Evolutionary conservation across 352 stramenopile species (phyloP), one percentile per base, ranked within the genome.

Genomic region (Blastocystis sp.): DNA sequence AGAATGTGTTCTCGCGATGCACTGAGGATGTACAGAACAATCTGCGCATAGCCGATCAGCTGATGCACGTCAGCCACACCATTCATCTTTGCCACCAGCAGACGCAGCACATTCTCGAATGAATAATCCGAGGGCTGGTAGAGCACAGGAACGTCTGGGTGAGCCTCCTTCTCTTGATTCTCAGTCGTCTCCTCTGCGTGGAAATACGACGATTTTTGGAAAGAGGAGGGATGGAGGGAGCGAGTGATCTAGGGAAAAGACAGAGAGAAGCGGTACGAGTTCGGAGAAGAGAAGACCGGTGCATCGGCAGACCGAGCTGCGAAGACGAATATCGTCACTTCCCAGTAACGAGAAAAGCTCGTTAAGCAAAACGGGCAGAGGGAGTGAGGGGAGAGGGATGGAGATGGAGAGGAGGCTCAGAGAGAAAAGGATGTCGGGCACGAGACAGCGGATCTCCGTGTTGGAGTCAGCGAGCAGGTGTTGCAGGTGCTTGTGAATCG

Each of bases 41-140:
- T 84, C 73, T 84, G 73, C 37, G 47, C 26, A 43, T 68, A 84
- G 50, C 73, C 64, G 15, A 84, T 50, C 23, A 84, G 56, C 34
- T 84, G 53, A 23, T 15, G 23, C 47, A 68, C 47, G n/a, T 84
- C 73, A 9, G 73, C 41, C 0, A 84, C 73, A 15, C 26, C 53
- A 43, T 64, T 84, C 73, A 84, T 84, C 50, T 84, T 84, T 9
- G 50, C 62, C 43, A 84, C 34, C 26, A 84, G 47, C 53, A 84
- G 64, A 8, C 43, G 29, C 15, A 84, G n/a, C 8, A 84, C 41
- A 43, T 37, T 84, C 50, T 84, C 73, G 56, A 84, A 69, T 6
- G 73, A 53, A 37, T 84, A 84, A 15, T 84, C 73, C 8, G 3
- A n/a, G 3, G 69, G 69, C 18, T 66, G 59, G 53, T 84, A 68